Conservation (phyloP, 306 rosid species). For the Inga laurina region DNA sequence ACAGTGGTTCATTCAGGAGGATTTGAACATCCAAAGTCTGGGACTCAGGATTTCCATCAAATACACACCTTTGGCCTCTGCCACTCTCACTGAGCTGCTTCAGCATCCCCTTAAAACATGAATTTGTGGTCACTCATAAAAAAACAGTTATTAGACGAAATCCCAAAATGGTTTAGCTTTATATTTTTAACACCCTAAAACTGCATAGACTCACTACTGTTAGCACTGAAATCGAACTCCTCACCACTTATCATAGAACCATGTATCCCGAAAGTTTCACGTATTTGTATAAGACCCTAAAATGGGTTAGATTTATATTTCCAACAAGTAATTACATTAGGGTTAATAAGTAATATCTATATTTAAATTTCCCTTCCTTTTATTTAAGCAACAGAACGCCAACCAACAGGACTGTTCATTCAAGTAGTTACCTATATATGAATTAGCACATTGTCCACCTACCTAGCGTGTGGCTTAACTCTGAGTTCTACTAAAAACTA, state of each 20-base stretch:
- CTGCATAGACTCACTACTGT: not conserved
- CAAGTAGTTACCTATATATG: not conserved
- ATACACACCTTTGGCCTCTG: too few species aligned
- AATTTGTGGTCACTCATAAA: too few species aligned
- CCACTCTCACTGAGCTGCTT: too few species aligned
- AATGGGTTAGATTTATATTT: not conserved
- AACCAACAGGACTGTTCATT: slow-evolving; percentile 18
- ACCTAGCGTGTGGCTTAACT: slow-evolving; percentile 11
- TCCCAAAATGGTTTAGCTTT: not conserved
- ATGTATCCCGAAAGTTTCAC: slow-evolving; percentile 1
- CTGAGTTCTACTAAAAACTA: slow-evolving; percentile 26
- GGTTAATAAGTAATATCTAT: not conserved
- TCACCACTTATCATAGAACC: not conserved
- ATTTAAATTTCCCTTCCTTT: slow-evolving; percentile 1
- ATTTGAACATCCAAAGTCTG: too few species aligned
- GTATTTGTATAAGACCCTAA: not conserved
- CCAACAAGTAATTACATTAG: not conserved
- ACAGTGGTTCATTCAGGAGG: too few species aligned
- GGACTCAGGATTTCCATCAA: too few species aligned
- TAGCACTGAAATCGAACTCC: slow-evolving; percentile 4
- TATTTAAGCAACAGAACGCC: slow-evolving; percentile 25
- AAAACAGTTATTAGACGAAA: not conserved
- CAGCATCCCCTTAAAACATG: too few species aligned
- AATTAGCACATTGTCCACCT: slow-evolving; percentile 12
- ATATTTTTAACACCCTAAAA: not conserved